A percentile compares a stretch with the other conserved stretches of the same genome.
Evolutionary conservation across 495 filamentous ascomycete species (phyloP).

Genomic region (Xylaria scruposa): DNA sequence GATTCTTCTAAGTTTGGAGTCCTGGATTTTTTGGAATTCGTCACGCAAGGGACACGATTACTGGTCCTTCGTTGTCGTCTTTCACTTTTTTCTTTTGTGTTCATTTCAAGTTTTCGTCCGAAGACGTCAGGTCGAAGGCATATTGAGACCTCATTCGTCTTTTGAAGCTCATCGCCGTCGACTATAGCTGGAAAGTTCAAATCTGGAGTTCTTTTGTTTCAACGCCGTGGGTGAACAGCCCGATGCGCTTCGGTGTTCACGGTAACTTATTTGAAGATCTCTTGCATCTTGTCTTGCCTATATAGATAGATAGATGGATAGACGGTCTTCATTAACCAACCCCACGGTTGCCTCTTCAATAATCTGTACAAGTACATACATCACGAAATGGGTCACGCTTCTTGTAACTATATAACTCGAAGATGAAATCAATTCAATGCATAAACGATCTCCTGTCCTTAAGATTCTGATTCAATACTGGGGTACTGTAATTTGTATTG

Average conservation of each 20-base stretch:
- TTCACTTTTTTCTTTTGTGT: background rate
- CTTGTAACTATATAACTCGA: background rate
- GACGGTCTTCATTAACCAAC: background rate
- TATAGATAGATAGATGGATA: background rate
- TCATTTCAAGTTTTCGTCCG: background rate
- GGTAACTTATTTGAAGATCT: background rate
- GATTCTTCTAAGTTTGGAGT: background rate
- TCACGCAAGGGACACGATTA: background rate
- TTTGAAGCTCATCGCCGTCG: background rate
- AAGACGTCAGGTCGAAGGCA: background rate
- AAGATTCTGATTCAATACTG: background rate
- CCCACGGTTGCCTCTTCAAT: background rate
- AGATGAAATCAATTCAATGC: background rate
- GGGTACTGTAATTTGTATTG: no score
- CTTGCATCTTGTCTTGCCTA: background rate
- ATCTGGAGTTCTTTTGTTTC: background rate
- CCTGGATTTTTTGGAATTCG: background rate
- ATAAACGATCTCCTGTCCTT: background rate
- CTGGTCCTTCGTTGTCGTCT: background rate
- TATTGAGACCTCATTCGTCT: background rate
- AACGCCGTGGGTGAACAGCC: background rate
- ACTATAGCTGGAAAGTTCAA: background rate
- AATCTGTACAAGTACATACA: background rate
- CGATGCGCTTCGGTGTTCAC: no score
- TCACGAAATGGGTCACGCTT: background rate